Evolutionary conservation across 2,329 filamentous ascomycete species (phyloP), one percentile per base, ranked within the genome.

Genomic region (Magnaporthiopsis rhizophila): DNA sequence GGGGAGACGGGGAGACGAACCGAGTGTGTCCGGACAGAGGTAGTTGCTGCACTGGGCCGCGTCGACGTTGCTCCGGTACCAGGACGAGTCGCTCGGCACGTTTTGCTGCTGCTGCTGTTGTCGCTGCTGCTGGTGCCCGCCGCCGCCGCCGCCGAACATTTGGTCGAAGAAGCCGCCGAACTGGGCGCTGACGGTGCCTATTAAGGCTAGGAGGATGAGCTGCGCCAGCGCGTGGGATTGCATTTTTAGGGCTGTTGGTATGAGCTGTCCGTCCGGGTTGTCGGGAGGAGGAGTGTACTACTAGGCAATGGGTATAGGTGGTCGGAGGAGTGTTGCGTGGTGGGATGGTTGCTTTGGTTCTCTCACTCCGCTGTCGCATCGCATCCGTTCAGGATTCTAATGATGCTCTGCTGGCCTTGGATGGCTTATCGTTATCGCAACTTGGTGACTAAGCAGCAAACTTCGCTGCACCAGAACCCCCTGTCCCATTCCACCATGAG

Each of bases 111-210:
- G 82, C 64, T 86, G 84, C 59, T 79, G 75, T 61, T 83, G 77
- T 68, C 86, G 83, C 65, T 85, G 80, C 15, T 81, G 78, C 24
- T 73, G 71, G 61, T 71, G 69, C n/a, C 45, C 45, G 70, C 86
- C 84, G 75, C 78, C 78, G 66, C 82, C 81, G 69, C 85, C 85
- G 70, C 86, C 84, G 75, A 99, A 98, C 91, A 98, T 97, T 72
- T 98, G 92, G 75, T 97, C 93, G 78, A 98, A 99, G 84, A 99
- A 97, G 74, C 91, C 62, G 57, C 62, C 89, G 76, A 98, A 98
- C 78, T 98, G 94, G 13, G 91, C 91, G 65, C 83, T 79, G 4
- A 82, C 86, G 21, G 85, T 76, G 67, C 85, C 78, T 65, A 91
- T 73, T 34, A 92, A 75, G 62, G 90, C 78, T 21, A 92, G 74